phyloP scores from a whole-genome alignment of 2,329 filamentous ascomycete species.

The Onygenales sp. region DNA sequence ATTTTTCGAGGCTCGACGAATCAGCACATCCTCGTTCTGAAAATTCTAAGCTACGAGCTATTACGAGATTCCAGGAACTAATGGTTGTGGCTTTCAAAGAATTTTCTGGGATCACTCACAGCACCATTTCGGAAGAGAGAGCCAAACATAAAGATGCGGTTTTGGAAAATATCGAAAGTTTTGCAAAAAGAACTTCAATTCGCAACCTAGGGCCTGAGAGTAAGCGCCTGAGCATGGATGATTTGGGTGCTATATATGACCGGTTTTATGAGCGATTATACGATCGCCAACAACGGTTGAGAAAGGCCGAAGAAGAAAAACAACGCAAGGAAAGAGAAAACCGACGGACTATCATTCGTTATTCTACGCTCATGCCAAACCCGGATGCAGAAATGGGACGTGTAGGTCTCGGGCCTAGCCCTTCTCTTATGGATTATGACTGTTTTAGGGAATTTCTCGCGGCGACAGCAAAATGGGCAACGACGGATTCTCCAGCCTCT shows the following conservation, averaged over 20 bases:
- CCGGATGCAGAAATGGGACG: conserved; percentile 68
- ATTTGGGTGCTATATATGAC: conserved; percentile 85
- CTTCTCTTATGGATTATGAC: conserved; percentile 93
- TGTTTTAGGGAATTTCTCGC: conserved; percentile 91
- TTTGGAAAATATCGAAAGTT: conserved; percentile 90
- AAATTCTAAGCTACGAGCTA: conserved; percentile 85
- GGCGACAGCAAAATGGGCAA: conserved; percentile 82
- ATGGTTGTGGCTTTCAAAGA: conserved; percentile 99
- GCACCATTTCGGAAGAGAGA: conserved; percentile 78
- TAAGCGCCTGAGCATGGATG: conserved; percentile 76
- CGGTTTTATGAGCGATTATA: conserved; percentile 88
- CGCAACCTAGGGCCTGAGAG: conserved; percentile 92
- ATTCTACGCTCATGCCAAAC: conserved; percentile 34
- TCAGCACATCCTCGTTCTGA: conserved; percentile 93
- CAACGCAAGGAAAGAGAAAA: conserved; percentile 56
- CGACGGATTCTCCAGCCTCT: conserved; percentile 69
- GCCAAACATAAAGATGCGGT: conserved; percentile 91
- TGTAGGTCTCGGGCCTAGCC: conserved; percentile 79
- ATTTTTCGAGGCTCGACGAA: conserved; percentile 87
- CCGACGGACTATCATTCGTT: conserved; percentile 23
- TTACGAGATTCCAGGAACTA: conserved; percentile 92
- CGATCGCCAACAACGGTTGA: conserved; percentile 75
- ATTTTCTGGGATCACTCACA: conserved; percentile 90
- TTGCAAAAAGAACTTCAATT: conserved; percentile 93
- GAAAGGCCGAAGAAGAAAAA: conserved; percentile 65